Evolutionary conservation across 2,329 filamentous ascomycete species (phyloP), one percentile per base, ranked within the genome.

Genomic region (Colletotrichum caudatum): DNA sequence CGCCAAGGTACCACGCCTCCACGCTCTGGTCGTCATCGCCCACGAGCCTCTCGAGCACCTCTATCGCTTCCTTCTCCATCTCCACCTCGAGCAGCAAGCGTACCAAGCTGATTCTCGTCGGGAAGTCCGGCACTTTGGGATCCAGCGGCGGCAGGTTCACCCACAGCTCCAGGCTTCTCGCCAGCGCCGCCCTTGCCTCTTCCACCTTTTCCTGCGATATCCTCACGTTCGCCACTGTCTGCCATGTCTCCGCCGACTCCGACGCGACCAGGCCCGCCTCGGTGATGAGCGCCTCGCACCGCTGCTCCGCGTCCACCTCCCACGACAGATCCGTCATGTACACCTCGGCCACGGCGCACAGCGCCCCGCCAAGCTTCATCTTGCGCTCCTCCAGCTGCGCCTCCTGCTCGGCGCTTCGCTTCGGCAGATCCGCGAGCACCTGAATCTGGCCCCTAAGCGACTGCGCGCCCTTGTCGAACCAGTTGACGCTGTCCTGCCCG

Each of bases 291-390:
- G 89, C 85, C 82, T 99, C 95, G 84, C 97, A 99, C 75, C 92
- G 89, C 75, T 89, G 85, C 84, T 99, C 96, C 6, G 95, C 96
- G 78, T 98, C 94, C 64, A 91, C 90, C 82, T 98, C 95, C 94
- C 89, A 96, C 77, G 93, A 96, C 76, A 98, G 84, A 84, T 99
- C 96, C 14, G 96, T 99, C 96, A 99, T 99, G 85, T 98, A 99
- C 61, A 99, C 94, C 84, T 99, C 96, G 8, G 94, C 91, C 72
- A 98, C 94, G 37, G 93, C 94, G 82, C 97, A 99, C 46, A 99
- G 87, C n/a, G 95, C 94, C 76, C 94, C 94, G 2, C 94, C 94
- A 46, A 98, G 86, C 82, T 96, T 96, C 75, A 87, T 86, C 80
- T 92, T 92, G 85, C 94, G 93, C 81, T 89, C 93, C 37, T 91